Conservation (phyloP, 306 rosid species). For the Cyclanthera cordifolia region DNA sequence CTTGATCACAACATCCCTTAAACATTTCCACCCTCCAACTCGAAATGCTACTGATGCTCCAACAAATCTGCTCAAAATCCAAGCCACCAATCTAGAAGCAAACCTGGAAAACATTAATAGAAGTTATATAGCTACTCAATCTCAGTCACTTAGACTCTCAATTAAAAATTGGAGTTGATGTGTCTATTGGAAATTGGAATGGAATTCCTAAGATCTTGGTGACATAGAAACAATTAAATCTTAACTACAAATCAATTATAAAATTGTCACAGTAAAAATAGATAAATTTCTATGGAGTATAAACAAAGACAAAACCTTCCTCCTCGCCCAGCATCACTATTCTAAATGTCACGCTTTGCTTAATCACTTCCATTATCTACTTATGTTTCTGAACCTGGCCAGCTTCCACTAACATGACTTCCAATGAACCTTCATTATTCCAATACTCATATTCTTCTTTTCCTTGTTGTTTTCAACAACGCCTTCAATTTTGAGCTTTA, state of each 20-base stretch:
- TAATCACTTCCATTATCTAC: background rate
- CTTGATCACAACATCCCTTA: slow-evolving; percentile 78
- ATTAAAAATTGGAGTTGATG: background rate
- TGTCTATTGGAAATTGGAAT: background rate
- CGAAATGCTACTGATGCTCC: slow-evolving; percentile 89
- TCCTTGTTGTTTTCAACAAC: too few species aligned
- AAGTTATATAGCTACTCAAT: background rate
- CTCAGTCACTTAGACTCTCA: background rate
- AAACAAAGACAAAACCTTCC: background rate
- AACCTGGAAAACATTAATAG: slow-evolving; percentile 38
- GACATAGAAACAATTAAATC: background rate
- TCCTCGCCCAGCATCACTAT: background rate
- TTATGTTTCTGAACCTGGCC: background rate
- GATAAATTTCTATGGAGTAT: background rate
- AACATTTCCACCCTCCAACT: slow-evolving; percentile 89
- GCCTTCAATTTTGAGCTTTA: too few species aligned
- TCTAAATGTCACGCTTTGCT: background rate
- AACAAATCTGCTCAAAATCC: slow-evolving; percentile 74
- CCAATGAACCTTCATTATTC: too few species aligned
- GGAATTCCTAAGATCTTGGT: background rate
- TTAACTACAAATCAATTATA: background rate
- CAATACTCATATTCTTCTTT: too few species aligned
- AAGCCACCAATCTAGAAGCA: slow-evolving; percentile 78
- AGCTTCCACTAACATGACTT: background rate
- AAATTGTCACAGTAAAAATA: background rate